phyloP scores from a whole-genome alignment of 192 early-diverging fungal genomes.

The Phlyctochytrium planicorne region DNA sequence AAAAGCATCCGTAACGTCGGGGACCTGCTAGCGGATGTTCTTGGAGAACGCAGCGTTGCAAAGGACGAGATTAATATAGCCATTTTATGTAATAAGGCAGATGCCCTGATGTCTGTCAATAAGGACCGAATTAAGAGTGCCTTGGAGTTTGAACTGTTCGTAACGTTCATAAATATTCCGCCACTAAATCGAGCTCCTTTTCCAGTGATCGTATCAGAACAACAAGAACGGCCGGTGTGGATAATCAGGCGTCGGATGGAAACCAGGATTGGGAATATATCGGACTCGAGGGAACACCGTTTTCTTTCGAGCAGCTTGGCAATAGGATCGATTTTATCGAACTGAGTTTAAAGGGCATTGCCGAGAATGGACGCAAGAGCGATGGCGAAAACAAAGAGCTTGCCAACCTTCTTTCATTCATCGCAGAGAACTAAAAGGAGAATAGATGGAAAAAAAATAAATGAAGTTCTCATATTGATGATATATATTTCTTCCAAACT shows the following conservation, averaged over 20 bases:
- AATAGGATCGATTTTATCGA: not conserved
- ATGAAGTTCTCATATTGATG: no score
- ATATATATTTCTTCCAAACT: no score
- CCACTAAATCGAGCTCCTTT: not conserved
- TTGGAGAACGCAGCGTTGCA: conserved; percentile 62
- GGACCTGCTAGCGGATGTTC: conserved; percentile 80
- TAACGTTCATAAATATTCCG: conserved; percentile 17
- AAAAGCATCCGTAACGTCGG: conserved; percentile 59
- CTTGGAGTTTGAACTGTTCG: conserved; percentile 80
- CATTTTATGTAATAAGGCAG: conserved; percentile 83
- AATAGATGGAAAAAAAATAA: no score
- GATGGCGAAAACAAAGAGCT: conserved; percentile 4
- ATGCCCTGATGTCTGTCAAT: conserved; percentile 68
- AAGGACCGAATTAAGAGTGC: conserved; percentile 61
- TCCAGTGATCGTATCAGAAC: conserved; percentile 61
- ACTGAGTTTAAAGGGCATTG: not conserved
- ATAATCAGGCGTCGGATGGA: conserved; percentile 45
- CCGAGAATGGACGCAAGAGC: not conserved
- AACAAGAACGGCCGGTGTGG: conserved; percentile 67
- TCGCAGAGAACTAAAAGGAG: no score
- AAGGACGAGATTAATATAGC: conserved; percentile 62
- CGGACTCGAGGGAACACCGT: conserved; percentile 1
- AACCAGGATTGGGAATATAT: conserved; percentile 1
- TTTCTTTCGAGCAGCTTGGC: not conserved
- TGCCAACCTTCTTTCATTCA: no score